Evolutionary conservation across 73 alveolate genomes (phyloP), one percentile per base, ranked within the genome.

Genomic region (Paramecium biaurelia): DNA sequence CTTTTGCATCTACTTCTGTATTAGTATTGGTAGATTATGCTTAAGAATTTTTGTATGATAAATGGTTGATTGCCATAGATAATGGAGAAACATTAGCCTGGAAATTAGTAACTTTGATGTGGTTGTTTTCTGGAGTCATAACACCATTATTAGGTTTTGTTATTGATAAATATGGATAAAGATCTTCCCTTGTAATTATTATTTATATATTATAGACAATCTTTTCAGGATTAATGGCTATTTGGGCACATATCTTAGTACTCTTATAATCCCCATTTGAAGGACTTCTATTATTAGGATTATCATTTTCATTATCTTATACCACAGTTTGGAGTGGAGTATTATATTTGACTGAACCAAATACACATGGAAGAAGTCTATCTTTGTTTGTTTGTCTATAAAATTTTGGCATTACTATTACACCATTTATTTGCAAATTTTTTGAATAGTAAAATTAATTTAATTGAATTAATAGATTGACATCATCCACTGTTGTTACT

Each of bases 251-350:
- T 79, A 30, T 79, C 24, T 47, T 79, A 79, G 90, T 79, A 10
- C 74, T 79, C 4, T 26, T 41, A 14, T 23, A 79, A 43, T 47
- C 45, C 9, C 76, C 90, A 79, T 79, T 42, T 18, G 90, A 79
- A 41, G 90, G 90, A 21, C 56, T 79, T 10, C 28, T 79, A 5
- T 47, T 79, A 24, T 79, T 79, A 79, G 74, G 76, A 24, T 45
- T 79, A 14, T 32, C 90, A 24, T 79, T 42, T 79, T 12, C 90
- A 21, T 45, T 79, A 9, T 79, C 90, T 18, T 79, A 43, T 79
- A 47, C 90, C 12, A 79, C 90, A 10, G 74, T 79, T 5, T 79
- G 90, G 90, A 79, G 90, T 79, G 90, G 76, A 79, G 56, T 79
- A 0, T 20, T 79, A 41, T 79, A 79, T 45, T 26, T 79, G 18